phyloP scores from a whole-genome alignment of 495 filamentous ascomycete genomes.

The Penicillium pancosmium region DNA sequence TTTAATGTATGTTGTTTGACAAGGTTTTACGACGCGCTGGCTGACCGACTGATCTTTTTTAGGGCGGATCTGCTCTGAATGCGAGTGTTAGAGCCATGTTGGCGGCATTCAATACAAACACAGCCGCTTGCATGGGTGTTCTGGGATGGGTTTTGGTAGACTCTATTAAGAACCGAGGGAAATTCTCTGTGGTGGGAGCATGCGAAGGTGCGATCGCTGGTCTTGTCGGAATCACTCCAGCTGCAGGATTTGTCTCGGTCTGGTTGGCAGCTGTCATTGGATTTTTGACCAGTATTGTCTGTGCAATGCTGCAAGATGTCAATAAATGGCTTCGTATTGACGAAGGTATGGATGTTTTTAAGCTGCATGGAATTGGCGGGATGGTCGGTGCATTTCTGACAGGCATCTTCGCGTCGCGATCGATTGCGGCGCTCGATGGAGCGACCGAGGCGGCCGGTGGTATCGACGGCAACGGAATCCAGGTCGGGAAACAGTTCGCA shows the following conservation, averaged over 20 bases:
- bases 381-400: slow-evolving; percentile 64
- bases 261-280: slow-evolving; percentile 62
- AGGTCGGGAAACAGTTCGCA: slow-evolving; percentile 61
- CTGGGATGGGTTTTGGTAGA: slow-evolving; percentile 64
- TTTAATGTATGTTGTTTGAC: slow-evolving; percentile 49
- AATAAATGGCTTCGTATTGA: slow-evolving; percentile 63
- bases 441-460: slow-evolving; percentile 49
- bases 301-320: slow-evolving; percentile 52
- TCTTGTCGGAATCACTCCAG: slow-evolving; percentile 66
- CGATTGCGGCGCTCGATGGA: slow-evolving; percentile 52
- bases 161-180: slow-evolving; percentile 54
- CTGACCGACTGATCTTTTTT: slow-evolving; percentile 8
- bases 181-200: slow-evolving; percentile 61
- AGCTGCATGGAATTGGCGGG: slow-evolving; percentile 63
- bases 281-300: slow-evolving; percentile 58
- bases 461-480: slow-evolving; percentile 60
- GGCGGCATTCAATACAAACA: slow-evolving; percentile 65
- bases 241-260: slow-evolving; percentile 59
- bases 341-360: slow-evolving; percentile 66
- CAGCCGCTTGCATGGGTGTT: slow-evolving; percentile 57
- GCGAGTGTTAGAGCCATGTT: slow-evolving; percentile 59
- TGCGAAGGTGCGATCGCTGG: slow-evolving; percentile 67
- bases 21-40: neutral
- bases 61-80: slow-evolving; percentile 61
- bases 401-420: slow-evolving; percentile 58